A percentile compares a stretch with the other conserved stretches of the same genome.
phyloP scores from a whole-genome alignment of 2,329 filamentous ascomycete genomes.

The Dactylellina parvicollis region DNA sequence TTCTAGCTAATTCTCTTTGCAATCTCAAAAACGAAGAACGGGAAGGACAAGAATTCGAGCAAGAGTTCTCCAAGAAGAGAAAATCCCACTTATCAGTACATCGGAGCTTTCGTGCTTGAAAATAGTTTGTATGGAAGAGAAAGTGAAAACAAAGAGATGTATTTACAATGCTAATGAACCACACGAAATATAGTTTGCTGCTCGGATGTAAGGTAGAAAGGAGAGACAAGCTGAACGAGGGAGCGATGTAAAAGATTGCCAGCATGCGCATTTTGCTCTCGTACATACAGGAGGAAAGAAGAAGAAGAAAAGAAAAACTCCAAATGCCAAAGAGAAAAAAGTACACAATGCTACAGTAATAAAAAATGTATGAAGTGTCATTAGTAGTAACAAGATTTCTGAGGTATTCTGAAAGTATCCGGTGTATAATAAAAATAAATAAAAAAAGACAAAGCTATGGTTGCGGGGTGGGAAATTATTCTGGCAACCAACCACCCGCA shows the following conservation, averaged over 20 bases:
- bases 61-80: background rate
- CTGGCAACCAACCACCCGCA: slow-evolving; percentile 83
- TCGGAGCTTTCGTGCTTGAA: background rate
- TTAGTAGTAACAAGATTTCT: slow-evolving; percentile 17
- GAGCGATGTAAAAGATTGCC: too few species aligned
- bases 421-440: too few species aligned
- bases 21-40: background rate
- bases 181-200: too few species aligned
- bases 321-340: slow-evolving; percentile 26
- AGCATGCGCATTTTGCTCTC: background rate
- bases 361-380: slow-evolving; percentile 35
- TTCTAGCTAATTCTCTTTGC: background rate
- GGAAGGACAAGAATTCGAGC: background rate
- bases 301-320: slow-evolving; percentile 10
- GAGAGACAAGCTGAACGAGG: too few species aligned
- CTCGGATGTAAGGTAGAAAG: background rate
- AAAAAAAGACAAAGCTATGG: background rate
- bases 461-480: slow-evolving; percentile 15
- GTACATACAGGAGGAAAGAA: background rate
- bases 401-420: background rate
- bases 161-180: too few species aligned
- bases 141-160: background rate
- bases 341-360: slow-evolving; percentile 43
- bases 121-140: background rate
- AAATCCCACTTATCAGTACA: background rate